Evolutionary conservation across 345 rosid genomes (phyloP).

Genomic region (Populus davidiana): DNA sequence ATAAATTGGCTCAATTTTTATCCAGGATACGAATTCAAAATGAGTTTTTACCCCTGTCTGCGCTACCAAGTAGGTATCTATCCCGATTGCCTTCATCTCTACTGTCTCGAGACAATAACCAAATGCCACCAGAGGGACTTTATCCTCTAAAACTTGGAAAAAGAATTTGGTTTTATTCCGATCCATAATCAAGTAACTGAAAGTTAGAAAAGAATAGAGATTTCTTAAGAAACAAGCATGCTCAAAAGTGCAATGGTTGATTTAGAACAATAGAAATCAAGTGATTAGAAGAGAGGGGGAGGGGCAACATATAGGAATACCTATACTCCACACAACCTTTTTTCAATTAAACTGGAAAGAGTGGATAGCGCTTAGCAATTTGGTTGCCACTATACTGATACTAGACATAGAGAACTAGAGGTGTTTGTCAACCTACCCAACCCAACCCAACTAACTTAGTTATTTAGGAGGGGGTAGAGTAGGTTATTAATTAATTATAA

Average conservation of each 20-base stretch:
- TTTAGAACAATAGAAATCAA: neutral
- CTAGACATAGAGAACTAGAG: neutral
- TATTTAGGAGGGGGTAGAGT: neutral
- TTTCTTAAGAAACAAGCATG: neutral
- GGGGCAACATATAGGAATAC: no score
- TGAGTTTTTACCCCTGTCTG: no score
- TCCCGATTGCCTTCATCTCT: no score
- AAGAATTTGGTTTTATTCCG: neutral
- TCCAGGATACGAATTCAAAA: no score
- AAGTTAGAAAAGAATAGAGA: neutral
- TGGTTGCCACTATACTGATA: neutral
- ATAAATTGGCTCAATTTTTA: no score
- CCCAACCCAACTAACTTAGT: neutral
- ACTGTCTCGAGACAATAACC: no score
- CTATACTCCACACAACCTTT: no score
- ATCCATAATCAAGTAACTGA: neutral
- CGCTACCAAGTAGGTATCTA: no score
- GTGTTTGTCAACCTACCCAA: neutral
- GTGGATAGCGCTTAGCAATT: neutral
- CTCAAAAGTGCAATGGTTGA: neutral
- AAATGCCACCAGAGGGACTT: neutral
- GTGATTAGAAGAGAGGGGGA: neutral
- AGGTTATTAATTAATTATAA: neutral
- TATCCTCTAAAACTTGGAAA: neutral
- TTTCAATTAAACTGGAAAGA: neutral